Conservation (phyloP, 176 grass and related monocot species). For the Musa acuminata region DNA sequence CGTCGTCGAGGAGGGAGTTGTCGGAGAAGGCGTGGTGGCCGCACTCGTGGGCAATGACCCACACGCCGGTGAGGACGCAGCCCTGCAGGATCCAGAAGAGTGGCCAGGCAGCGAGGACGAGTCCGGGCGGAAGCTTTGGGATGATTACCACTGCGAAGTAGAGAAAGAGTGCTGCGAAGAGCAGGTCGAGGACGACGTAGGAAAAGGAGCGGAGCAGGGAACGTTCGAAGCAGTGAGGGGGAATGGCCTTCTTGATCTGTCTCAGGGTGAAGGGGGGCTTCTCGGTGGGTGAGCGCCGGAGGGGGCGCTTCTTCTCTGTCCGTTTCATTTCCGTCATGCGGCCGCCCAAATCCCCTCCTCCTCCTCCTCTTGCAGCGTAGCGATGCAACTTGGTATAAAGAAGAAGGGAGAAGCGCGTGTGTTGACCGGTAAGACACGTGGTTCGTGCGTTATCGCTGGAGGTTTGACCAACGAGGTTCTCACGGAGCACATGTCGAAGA, state of each 20-base stretch:
- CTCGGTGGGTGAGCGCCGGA: slow-evolving; percentile 57
- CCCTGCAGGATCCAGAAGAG: slow-evolving; percentile 71
- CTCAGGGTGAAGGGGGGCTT: slow-evolving; percentile 66
- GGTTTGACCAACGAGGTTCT: no score
- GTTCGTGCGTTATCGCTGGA: no score
- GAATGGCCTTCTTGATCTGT: slow-evolving; percentile 95
- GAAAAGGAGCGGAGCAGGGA: slow-evolving; percentile 79
- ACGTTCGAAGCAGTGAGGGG: slow-evolving; percentile 82
- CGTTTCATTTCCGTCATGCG: slow-evolving; percentile 75
- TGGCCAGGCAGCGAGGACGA: slow-evolving; percentile 42
- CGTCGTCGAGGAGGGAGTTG: slow-evolving; percentile 63
- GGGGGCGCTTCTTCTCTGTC: slow-evolving; percentile 24
- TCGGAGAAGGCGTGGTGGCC: slow-evolving; percentile 93
- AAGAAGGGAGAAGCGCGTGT: no score
- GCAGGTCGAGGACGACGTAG: slow-evolving; percentile 65
- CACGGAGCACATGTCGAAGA: no score
- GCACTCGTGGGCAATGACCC: slow-evolving; percentile 98
- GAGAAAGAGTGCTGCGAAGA: slow-evolving; percentile 39
- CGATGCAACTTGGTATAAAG: neutral
- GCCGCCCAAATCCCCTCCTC: slow-evolving; percentile 55
- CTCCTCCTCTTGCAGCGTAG: neutral
- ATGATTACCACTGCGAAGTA: slow-evolving; percentile 53
- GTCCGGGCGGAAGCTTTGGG: slow-evolving; percentile 30
- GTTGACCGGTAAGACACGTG: no score
- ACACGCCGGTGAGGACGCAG: slow-evolving; percentile 73